Evolutionary conservation across 257 asterid genomes (phyloP).

Genomic region (Petrea volubilis): DNA sequence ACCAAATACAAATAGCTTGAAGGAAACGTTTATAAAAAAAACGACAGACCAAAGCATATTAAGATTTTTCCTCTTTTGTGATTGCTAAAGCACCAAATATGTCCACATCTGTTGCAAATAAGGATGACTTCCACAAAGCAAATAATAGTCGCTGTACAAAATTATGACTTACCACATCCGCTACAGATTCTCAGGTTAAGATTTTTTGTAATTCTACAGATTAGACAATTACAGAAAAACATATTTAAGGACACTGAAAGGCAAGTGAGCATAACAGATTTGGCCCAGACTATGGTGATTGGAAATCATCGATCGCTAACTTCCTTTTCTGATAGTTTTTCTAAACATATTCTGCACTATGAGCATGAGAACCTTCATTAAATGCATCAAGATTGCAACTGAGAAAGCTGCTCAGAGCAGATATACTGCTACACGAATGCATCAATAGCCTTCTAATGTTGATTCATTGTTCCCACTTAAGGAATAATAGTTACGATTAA

Average conservation of each 20-base stretch:
- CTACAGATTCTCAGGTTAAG: background rate
- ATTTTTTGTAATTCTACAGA: background rate
- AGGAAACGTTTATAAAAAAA: conserved; percentile 1
- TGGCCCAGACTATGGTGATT: conserved; percentile 7
- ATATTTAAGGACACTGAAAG: background rate
- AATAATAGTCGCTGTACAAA: background rate
- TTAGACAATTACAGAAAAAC: conserved; percentile 9
- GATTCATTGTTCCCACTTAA: conserved; percentile 15
- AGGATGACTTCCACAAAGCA: background rate
- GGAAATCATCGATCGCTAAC: conserved; percentile 7
- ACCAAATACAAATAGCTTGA: background rate
- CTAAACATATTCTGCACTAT: conserved; percentile 1
- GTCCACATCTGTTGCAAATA: background rate
- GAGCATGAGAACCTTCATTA: conserved; percentile 1
- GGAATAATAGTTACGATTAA: conserved; percentile 1
- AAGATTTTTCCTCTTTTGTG: background rate
- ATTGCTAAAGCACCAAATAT: background rate
- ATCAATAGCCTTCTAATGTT: background rate
- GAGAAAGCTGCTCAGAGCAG: conserved; percentile 2
- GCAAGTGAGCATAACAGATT: background rate
- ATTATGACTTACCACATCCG: background rate
- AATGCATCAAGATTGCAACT: conserved; percentile 5
- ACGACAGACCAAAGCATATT: background rate
- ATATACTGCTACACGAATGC: conserved; percentile 9
- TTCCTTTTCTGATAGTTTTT: background rate